Evolutionary conservation across 148 eudicot species (phyloP).

Genomic region (Chenopodium quinoa): DNA sequence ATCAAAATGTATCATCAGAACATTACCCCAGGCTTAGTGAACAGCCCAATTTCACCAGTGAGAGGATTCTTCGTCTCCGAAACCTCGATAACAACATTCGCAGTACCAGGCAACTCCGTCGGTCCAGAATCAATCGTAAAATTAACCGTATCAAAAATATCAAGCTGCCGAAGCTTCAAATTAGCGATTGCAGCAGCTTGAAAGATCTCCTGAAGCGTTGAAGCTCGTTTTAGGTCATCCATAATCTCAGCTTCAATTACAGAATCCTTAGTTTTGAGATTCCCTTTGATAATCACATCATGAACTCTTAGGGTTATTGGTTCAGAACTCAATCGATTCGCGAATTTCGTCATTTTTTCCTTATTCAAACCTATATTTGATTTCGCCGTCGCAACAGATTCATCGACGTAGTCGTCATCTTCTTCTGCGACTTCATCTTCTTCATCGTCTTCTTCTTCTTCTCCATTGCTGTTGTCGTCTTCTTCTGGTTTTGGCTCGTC

Average conservation of each 20-base stretch:
- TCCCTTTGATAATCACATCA: conserved; percentile 74
- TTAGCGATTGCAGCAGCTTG: conserved; percentile 56
- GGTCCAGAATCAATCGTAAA: conserved; percentile 79
- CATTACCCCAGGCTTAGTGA: conserved; percentile 77
- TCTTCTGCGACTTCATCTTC: conserved; percentile 32
- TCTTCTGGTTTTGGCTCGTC: conserved; percentile 18
- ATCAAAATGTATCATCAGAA: background rate
- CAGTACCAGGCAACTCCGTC: conserved; percentile 66
- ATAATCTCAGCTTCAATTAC: conserved; percentile 59
- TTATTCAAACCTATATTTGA: conserved; percentile 30
- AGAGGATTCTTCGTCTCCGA: conserved; percentile 55
- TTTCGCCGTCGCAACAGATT: conserved; percentile 12
- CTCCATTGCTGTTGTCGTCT: conserved; percentile 1
- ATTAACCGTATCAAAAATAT: conserved; percentile 64
- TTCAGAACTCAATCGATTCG: conserved; percentile 43
- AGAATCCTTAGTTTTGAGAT: conserved; percentile 55
- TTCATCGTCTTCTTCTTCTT: conserved; percentile 22
- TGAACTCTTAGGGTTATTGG: conserved; percentile 63
- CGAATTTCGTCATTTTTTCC: conserved; percentile 46
- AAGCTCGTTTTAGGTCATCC: conserved; percentile 44
- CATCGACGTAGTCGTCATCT: conserved; percentile 26
- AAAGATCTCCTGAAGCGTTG: conserved; percentile 63
- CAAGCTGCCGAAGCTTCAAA: conserved; percentile 45
- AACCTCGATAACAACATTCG: conserved; percentile 69
- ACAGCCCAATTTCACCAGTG: conserved; percentile 62